Evolutionary conservation across 176 grass and related monocot genomes (phyloP), one percentile per base, ranked within the genome.

Genomic region (Puccinellia tenuiflora): DNA sequence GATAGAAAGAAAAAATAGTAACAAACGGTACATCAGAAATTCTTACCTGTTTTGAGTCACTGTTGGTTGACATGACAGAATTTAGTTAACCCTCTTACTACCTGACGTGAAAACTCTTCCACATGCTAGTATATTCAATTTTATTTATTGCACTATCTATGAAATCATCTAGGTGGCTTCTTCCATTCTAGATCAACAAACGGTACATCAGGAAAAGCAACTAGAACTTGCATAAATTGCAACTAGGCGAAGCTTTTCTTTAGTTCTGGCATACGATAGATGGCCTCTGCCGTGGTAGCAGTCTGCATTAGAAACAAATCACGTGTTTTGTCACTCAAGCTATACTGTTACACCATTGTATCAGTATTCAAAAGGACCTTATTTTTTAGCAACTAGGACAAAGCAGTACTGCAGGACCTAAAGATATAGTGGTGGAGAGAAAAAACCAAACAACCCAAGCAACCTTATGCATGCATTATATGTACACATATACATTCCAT

Each of bases 61-160:
- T 50, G 73, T 62, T 84, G 40, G 40, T 73, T 86, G 88, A 88
- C 85, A 90, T 85, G 82, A 71, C 61, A 78, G 75, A 33, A 33
- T 69, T 86, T 75, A 66, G 82, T 84, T 61, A 78, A 88, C 24
- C 70, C 52, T 86, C 67, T 76, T 88, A 86, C 85, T 80, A 74
- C 79, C 79, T 73, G 69, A 70, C 79, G 62, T 47, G 54, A 81
- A 86, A 29, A 31, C 76, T 86, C 43, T 77, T 81, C 73, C 67
- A 26, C 77, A 55, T 70, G 31, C 22, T 54, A 55, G 2, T 72
- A 21, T 40, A 66, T 63, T 77, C 39, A 24, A 3, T 24, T 42
- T 42, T 22, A 25, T 28, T 26, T 31, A 33, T 79, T 48, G 13
- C 39, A 80, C 40, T 81, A 42, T 79, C 65, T 68, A 25, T 48